Evolutionary conservation across 1,284 basidiomycete species (phyloP).

Genomic region (Moesziomyces sp.): DNA sequence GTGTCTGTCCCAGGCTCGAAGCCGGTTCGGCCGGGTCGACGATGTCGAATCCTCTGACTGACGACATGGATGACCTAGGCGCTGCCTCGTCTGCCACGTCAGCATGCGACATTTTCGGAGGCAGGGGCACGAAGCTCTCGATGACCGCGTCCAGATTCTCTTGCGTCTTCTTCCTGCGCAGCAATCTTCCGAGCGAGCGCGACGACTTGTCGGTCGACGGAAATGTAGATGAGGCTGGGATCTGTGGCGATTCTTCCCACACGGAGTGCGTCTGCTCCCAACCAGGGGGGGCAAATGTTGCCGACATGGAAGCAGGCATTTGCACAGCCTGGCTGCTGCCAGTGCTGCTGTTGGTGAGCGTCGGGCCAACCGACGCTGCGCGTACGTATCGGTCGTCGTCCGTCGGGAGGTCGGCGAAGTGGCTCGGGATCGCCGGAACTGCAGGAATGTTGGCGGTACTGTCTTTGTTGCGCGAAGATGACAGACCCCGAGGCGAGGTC

Average conservation of each 20-base stretch:
- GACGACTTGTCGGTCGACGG: conserved; percentile 19
- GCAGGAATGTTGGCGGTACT: conserved; percentile 8
- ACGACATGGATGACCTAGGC: conserved; percentile 39
- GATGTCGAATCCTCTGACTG: conserved; percentile 22
- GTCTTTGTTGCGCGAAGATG: conserved; percentile 23
- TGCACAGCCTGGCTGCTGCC: background rate
- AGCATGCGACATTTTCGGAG: conserved; percentile 19
- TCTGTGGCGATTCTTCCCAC: conserved; percentile 27
- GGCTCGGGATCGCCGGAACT: conserved; percentile 21
- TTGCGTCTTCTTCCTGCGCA: conserved; percentile 21
- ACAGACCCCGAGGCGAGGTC: conserved; percentile 22
- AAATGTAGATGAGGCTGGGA: conserved; percentile 18
- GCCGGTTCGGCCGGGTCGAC: conserved; percentile 1
- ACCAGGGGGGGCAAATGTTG: conserved; percentile 11
- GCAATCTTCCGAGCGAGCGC: conserved; percentile 16
- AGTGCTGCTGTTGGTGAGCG: background rate
- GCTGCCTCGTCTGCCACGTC: conserved; percentile 15
- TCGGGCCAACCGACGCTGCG: background rate
- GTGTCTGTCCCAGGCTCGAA: conserved; percentile 11
- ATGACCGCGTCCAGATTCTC: conserved; percentile 15
- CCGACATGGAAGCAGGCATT: conserved; percentile 1
- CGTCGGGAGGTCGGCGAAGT: background rate
- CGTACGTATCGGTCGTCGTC: background rate
- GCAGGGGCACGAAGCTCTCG: conserved; percentile 19
- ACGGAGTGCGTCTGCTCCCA: conserved; percentile 11